Base-by-base conservation (phyloP, 345 rosid genomes). In the Boechera divaricarpa region DNA sequence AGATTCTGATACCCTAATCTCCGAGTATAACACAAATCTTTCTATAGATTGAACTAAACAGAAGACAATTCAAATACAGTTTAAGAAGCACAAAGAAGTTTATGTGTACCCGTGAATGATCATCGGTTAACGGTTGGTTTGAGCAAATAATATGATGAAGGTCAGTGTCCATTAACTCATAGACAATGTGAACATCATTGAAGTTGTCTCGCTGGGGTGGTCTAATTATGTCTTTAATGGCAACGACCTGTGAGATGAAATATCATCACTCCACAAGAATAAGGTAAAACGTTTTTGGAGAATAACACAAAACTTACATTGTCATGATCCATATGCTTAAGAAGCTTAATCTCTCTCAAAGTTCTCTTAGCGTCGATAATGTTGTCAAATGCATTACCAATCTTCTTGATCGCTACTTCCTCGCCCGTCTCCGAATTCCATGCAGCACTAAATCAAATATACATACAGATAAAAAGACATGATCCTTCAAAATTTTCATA, bases 321-420 rank as follows among this genome's bases (percentile, higher is more conserved):
- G 76, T 88, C 95, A 67, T 93, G 98, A 78, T 87, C 90, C 98
- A 91, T 84, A 86, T 89, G 98, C 18, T 80, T 81, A 52, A 88
- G 89, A 74, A 93, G 93, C 88, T 89, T 91, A 69, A 93, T 91
- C 85, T 93, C 98, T 69, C 98, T 85, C 67, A 93, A 78, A 62
- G 95, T 69, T 69, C 73, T 39, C 63, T 69, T 69, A 16, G 73
- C 73, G 10, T 39, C 73, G 0, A 69, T 54, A 38, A 92, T 82
- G 79, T 93, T 93, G 71, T 80, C 95, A 47, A 93, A 93, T 12
- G 98, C 95, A 78, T 91, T 93, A 67, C 92, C 92, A 78, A 93
- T 85, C 84, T 93, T 93, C 89, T 93, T 93, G 53, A 93, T 91
- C 76, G 98, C 98, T 76, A 93, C 92, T 80, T 91, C 95, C 80